phyloP scores from a whole-genome alignment of 306 rosid genomes.

The Medicago arabica region DNA sequence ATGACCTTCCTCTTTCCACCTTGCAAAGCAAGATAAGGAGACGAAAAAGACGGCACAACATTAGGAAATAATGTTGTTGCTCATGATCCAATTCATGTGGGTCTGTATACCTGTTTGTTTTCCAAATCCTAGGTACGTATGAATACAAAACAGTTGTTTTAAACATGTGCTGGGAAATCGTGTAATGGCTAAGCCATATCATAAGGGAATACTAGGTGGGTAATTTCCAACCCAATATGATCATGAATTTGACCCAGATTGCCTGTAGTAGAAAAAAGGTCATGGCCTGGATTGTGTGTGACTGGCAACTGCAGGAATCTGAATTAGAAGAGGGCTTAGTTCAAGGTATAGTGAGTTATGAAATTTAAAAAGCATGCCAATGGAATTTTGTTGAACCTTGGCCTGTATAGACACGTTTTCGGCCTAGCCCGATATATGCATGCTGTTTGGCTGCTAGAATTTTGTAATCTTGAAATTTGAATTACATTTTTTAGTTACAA shows the following conservation, averaged over 20 bases:
- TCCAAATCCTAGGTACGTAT: background rate
- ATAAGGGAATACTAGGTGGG: background rate
- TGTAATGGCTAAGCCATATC: slow-evolving; percentile 28
- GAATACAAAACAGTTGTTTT: background rate
- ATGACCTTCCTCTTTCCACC: slow-evolving; percentile 13
- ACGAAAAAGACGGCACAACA: slow-evolving; percentile 27
- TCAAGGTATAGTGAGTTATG: background rate
- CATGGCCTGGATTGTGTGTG: background rate
- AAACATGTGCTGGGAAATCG: slow-evolving; percentile 20
- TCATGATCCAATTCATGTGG: slow-evolving; percentile 7
- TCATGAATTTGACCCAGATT: background rate
- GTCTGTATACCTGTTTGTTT: slow-evolving; percentile 13
- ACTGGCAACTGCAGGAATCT: background rate
- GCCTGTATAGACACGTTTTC: slow-evolving; percentile 47
- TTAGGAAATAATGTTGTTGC: slow-evolving; percentile 19
- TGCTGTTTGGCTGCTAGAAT: background rate
- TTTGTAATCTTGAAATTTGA: slow-evolving; percentile 11
- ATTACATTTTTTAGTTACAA: background rate
- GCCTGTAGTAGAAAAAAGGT: background rate
- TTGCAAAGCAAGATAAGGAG: slow-evolving; percentile 39
- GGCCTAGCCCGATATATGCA: slow-evolving; percentile 31
- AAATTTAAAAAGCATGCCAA: background rate
- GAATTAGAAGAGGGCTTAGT: background rate
- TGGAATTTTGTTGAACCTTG: slow-evolving; percentile 29
- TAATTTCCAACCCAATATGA: background rate